A percentile compares a stretch with the other conserved stretches of the same genome.
Conservation (phyloP, 2,329 filamentous ascomycete genomes). For the Pseudocercospora fuligena region DNA sequence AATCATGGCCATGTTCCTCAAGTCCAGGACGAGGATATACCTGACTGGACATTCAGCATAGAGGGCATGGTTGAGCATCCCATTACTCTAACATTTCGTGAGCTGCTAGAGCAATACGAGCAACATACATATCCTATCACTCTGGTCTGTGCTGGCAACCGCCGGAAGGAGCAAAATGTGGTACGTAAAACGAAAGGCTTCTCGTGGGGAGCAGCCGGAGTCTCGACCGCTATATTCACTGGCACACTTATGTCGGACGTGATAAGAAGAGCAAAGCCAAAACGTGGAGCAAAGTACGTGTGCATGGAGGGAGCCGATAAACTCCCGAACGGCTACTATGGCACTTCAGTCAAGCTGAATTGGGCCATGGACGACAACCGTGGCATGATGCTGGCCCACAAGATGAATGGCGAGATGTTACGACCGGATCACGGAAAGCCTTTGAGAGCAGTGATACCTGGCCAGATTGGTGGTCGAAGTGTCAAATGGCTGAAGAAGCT, state of each 20-base stretch:
- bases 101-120: constrained; percentile 75
- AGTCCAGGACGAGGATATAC: constrained; percentile 72
- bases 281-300: constrained; percentile 75
- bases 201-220: constrained; percentile 86
- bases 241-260: constrained; percentile 77
- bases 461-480: constrained; percentile 88
- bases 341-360: constrained; percentile 83
- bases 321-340: constrained; percentile 84
- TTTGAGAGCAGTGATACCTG: constrained; percentile 80
- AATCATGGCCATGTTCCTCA: constrained; percentile 86
- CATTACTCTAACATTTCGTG: constrained; percentile 70
- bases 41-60: constrained; percentile 80
- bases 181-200: constrained; percentile 92
- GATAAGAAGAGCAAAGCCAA: constrained; percentile 69
- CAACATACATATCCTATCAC: constrained; percentile 87
- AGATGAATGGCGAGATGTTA: constrained; percentile 85
- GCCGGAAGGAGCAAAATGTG: constrained; percentile 89
- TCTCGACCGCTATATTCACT: constrained; percentile 88
- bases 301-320: constrained; percentile 92
- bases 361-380: constrained; percentile 84
- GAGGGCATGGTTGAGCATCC: constrained; percentile 86
- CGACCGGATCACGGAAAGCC: constrained; percentile 86
- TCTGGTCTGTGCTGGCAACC: constrained; percentile 88
- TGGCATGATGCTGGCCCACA: constrained; percentile 85
- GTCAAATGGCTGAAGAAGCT: constrained; percentile 91